Evolutionary conservation across 2,329 filamentous ascomycete species (phyloP), one percentile per base, ranked within the genome.

Genomic region (Apiospora arundinis): DNA sequence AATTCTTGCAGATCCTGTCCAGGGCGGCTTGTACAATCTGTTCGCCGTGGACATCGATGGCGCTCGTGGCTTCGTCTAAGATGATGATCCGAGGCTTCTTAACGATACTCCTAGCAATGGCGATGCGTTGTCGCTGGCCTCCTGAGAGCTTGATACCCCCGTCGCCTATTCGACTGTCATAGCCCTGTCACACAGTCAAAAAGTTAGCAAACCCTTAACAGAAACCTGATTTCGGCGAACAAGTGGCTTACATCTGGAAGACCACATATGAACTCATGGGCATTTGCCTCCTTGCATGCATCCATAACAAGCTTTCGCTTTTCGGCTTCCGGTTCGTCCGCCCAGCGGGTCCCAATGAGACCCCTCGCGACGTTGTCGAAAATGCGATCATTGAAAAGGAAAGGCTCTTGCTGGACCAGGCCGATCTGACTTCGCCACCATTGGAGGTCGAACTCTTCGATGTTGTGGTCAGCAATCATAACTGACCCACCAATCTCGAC

Each of bases 1-100:
- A 81, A 6, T 85, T 86, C 75, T 86, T 85, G 2, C 85, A 84
- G 0, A 88, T 89, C 42, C 83, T 84, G 81, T 93, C 89, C 75
- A 95, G 88, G 0, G 92, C 91, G 0, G 83, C 85, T 78, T 94
- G 88, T 1, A 89, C 87, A 12, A 88, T 80, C 75, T 87, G 83
- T 77, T 76, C 75, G 67, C 73, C 74, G 70, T 88, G 85, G 56
- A 85, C 87, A 74, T 93, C 91, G 1, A 93, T 82, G 1, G 90
- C 90, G 60, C 87, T 90, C 0, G 92, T 94, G 2, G 91, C 91
- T 80, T 93, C 92, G 76, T 93, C 92, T 1, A 93, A 84, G 70
- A 94, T 86, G 40, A 94, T 85, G 70, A 94, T 89, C 67, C 90
- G 90, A 0, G 92, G 90, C 67, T 90, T 90, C 78, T 92, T 92